These are phyloP conservation scores for Epichloe bromicola DNA, from an alignment of 2,329 filamentous ascomycete genomes.

Conservation along the genomic window DNA sequence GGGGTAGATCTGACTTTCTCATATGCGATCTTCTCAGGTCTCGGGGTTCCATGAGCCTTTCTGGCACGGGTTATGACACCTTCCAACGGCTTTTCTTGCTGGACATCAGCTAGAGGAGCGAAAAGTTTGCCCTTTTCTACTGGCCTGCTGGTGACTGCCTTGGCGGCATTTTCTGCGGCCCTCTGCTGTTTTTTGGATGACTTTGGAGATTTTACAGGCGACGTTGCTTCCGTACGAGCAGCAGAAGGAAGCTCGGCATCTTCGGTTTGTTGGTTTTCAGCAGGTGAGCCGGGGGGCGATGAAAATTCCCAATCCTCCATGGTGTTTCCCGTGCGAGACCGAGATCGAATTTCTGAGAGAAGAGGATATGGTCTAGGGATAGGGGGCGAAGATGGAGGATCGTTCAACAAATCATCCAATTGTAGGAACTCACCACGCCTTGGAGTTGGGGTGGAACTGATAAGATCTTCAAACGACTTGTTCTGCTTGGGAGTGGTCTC, in stretches of 20 bases:
- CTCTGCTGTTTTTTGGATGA: constrained; percentile 7
- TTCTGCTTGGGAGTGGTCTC: constrained; percentile 33
- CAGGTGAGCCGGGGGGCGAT: constrained; percentile 43
- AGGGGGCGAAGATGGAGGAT: constrained; percentile 46
- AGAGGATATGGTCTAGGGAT: constrained; percentile 40
- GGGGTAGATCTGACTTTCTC: background rate
- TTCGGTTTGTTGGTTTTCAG: constrained; percentile 16
- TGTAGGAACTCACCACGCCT: constrained; percentile 38
- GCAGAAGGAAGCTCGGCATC: constrained; percentile 8
- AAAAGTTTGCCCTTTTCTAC: background rate
- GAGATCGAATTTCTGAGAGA: constrained; percentile 37
- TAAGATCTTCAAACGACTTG: constrained; percentile 34
- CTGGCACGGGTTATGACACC: constrained; percentile 3
- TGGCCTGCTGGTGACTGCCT: background rate
- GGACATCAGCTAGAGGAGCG: background rate
- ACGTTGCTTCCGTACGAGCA: constrained; percentile 5
- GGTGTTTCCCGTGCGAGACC: constrained; percentile 23
- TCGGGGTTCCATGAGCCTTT: background rate
- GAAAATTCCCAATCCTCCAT: constrained; percentile 40
- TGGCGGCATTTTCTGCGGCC: background rate
- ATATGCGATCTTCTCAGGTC: background rate
- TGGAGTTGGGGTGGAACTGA: constrained; percentile 48
- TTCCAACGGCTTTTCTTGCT: background rate
- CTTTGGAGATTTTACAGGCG: constrained; percentile 9
- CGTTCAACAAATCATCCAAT: constrained; percentile 36